phyloP scores from a whole-genome alignment of 768 basidiomycete species.

The Trametes meyenii region DNA sequence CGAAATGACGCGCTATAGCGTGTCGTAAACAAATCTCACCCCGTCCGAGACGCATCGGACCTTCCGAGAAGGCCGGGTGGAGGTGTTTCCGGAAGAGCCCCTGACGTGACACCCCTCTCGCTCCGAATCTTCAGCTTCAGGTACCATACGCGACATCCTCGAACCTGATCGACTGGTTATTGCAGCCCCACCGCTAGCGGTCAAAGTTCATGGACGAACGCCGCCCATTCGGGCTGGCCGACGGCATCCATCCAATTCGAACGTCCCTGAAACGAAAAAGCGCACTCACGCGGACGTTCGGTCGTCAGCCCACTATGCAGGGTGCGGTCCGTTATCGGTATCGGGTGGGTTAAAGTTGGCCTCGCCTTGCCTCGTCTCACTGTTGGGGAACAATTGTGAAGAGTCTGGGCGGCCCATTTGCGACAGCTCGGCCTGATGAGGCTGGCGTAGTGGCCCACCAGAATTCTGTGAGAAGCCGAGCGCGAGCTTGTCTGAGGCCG shows the following conservation, averaged over 20 bases:
- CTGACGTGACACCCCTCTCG: slow-evolving; percentile 6
- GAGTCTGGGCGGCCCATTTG: background rate
- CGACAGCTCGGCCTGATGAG: background rate
- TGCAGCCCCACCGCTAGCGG: no score
- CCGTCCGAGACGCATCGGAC: slow-evolving; percentile 20
- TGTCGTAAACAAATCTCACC: background rate
- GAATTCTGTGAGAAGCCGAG: slow-evolving; percentile 1
- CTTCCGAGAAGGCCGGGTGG: slow-evolving; percentile 18
- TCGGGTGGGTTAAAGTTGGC: no score
- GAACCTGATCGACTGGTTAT: background rate
- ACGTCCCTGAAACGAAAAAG: no score
- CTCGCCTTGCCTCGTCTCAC: no score
- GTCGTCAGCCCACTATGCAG: no score
- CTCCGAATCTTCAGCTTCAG: background rate
- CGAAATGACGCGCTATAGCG: background rate
- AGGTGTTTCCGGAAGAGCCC: slow-evolving; percentile 18
- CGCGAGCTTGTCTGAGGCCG: background rate
- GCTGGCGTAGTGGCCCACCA: background rate
- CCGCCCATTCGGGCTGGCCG: background rate
- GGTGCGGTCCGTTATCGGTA: no score
- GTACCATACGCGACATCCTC: background rate
- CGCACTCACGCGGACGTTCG: no score
- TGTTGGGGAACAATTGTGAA: background rate
- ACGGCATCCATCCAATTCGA: background rate
- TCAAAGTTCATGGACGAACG: background rate